Evolutionary conservation across 768 basidiomycete genomes (phyloP), one percentile per base, ranked within the genome.

Genomic region (Antrodiella citrinella): DNA sequence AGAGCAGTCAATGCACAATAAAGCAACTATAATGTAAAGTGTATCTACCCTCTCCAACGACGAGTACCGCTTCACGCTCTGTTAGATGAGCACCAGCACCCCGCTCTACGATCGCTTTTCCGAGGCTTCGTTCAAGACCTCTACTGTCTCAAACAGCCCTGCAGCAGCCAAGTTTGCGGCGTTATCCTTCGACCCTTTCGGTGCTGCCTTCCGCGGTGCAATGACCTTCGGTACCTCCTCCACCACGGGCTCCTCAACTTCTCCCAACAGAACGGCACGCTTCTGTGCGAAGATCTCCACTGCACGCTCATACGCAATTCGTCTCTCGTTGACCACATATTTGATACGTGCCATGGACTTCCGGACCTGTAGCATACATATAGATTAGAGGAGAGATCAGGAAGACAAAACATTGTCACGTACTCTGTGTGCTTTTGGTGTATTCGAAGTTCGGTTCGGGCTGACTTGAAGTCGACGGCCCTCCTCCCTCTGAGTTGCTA

Each of bases 281-380:
- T 40, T 43, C 41, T 43, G 7, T 9, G 41, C 21, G 43, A 58
- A 52, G 23, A 63, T 60, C 48, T 62, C 52, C 26, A 62, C 52
- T 7, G 90, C 90, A 10, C 84, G 80, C 54, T 88, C 80, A 54
- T 91, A 87, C 7, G 90, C 91, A 20, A 91, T 64, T 42, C 93
- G 77, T 26, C 96, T 84, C 63, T 98, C 94, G 61, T 91, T 91
- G 45, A 97, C 72, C 19, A 97, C 82, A 51, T 78, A 82, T 66
- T 98, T 98, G 66, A 98, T 91, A 18, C 91, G 82, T n/a, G 90
- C 91, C 92, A 96, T 95, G 18, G 90, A 85, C 72, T 93, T 95
- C 19, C 88, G 86, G 67, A 83, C 85, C 92, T 96, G 55, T 43
- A 9, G 21, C 9, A 43, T 7, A 21, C 15, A 43, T 43, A 9